phyloP scores from a whole-genome alignment of 2,329 filamentous ascomycete species.

The Fusarium neocosmosporiellum region DNA sequence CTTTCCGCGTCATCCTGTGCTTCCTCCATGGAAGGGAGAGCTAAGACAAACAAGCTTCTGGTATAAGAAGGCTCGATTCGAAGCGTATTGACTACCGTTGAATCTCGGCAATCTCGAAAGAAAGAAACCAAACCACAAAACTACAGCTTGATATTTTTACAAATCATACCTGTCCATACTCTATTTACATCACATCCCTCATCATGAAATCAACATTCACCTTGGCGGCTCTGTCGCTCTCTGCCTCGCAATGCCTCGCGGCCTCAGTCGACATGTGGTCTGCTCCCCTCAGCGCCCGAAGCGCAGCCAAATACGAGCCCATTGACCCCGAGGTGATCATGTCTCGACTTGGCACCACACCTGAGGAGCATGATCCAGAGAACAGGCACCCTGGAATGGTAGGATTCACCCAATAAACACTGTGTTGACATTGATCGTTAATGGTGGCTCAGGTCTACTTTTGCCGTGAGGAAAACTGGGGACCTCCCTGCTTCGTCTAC shows the following conservation, averaged over 20 bases:
- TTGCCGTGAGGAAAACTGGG: constrained; percentile 42
- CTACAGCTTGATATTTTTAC: neutral
- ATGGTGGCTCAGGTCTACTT: constrained; percentile 41
- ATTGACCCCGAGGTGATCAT: constrained; percentile 37
- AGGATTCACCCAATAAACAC: neutral
- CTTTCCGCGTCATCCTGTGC: constrained; percentile 29
- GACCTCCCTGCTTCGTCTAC: constrained; percentile 38
- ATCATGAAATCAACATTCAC: constrained; percentile 32
- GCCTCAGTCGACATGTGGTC: constrained; percentile 40
- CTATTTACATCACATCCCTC: neutral
- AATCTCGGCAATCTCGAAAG: neutral
- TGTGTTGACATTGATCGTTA: neutral
- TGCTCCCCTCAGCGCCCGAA: constrained; percentile 26
- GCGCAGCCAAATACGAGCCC: constrained; percentile 18
- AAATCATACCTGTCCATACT: neutral
- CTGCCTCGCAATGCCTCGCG: constrained; percentile 23
- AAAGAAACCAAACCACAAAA: neutral
- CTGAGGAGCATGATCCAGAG: constrained; percentile 24
- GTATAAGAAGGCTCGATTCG: constrained; percentile 27
- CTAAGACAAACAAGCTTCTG: neutral
- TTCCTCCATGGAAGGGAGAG: neutral
- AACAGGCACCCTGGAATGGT: constrained; percentile 34
- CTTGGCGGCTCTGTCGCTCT: constrained; percentile 21
- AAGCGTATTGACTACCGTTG: constrained; percentile 5
- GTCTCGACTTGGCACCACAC: constrained; percentile 35